Evolutionary conservation across 2,329 filamentous ascomycete genomes (phyloP).

Genomic region (Xylariaceae sp.): DNA sequence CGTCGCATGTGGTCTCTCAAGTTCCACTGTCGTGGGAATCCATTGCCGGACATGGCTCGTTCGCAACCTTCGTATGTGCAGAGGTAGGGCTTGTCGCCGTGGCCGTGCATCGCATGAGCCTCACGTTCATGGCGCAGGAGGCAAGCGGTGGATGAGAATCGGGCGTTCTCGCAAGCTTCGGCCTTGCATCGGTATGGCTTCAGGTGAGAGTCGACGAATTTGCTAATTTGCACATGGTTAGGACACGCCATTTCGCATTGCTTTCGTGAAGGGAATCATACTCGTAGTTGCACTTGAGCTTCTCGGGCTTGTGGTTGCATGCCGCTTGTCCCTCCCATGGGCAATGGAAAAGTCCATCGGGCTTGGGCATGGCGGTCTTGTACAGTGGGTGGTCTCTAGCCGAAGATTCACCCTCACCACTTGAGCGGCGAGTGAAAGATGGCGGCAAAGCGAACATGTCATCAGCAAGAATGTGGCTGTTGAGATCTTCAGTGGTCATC

Average conservation of each 20-base stretch:
- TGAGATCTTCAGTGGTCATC: constrained; percentile 36
- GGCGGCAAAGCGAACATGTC: constrained; percentile 38
- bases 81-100: constrained; percentile 86
- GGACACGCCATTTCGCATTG: constrained; percentile 3
- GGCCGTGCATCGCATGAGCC: constrained; percentile 91
- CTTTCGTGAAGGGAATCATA: constrained; percentile 46
- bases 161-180: constrained; percentile 72
- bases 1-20: constrained; percentile 95
- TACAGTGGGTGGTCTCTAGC: constrained; percentile 66
- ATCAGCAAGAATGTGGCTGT: constrained; percentile 34
- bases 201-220: constrained; percentile 93
- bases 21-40: constrained; percentile 94
- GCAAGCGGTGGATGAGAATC: constrained; percentile 93
- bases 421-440: constrained; percentile 44
- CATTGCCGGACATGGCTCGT: constrained; percentile 72
- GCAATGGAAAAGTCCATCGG: constrained; percentile 88
- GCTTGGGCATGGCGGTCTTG: constrained; percentile 56
- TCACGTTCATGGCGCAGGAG: constrained; percentile 92
- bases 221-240: constrained; percentile 50
- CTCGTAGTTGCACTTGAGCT: constrained; percentile 99
- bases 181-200: constrained; percentile 96
- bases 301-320: constrained; percentile 88
- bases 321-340: constrained; percentile 66
- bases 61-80: constrained; percentile 87
- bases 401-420: constrained; percentile 48